Conservation (phyloP, 2,329 filamentous ascomycete genomes). For the Penicillium sp. region DNA sequence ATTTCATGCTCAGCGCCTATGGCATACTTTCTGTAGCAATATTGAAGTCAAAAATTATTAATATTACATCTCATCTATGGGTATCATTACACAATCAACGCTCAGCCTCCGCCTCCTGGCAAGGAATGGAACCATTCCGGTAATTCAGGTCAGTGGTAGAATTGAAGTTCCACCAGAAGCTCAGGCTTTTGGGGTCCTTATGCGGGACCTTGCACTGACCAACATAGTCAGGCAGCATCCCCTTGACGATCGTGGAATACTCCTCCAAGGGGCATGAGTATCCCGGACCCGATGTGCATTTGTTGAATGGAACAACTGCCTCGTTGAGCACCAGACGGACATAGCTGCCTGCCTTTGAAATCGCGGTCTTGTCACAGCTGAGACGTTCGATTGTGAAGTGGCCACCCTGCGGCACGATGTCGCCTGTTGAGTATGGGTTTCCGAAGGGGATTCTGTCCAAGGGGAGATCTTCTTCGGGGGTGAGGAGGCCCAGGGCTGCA, state of each 20-base stretch:
- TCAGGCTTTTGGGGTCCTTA: not conserved
- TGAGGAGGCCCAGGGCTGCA: conserved; percentile 19
- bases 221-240: conserved; percentile 9
- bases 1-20: too few species aligned
- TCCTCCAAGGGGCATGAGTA: conserved; percentile 19
- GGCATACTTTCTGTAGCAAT: too few species aligned
- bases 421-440: conserved; percentile 14
- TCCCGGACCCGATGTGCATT: conserved; percentile 20
- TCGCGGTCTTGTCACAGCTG: conserved; percentile 19
- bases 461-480: conserved; percentile 18
- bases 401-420: conserved; percentile 24
- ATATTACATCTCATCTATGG: not conserved
- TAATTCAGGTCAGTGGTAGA: not conserved
- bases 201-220: conserved; percentile 11
- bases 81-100: not conserved
- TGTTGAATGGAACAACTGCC: conserved; percentile 21
- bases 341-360: conserved; percentile 16
- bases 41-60: not conserved
- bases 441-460: conserved; percentile 21
- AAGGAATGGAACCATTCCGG: not conserved
- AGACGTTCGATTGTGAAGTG: conserved; percentile 26
- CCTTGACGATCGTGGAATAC: conserved; percentile 11
- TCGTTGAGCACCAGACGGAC: conserved; percentile 26
- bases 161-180: not conserved
- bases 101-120: not conserved